These are phyloP conservation scores for Starmera amethionina DNA, from an alignment of 805 yeast genomes.

Conservation along the genomic window DNA sequence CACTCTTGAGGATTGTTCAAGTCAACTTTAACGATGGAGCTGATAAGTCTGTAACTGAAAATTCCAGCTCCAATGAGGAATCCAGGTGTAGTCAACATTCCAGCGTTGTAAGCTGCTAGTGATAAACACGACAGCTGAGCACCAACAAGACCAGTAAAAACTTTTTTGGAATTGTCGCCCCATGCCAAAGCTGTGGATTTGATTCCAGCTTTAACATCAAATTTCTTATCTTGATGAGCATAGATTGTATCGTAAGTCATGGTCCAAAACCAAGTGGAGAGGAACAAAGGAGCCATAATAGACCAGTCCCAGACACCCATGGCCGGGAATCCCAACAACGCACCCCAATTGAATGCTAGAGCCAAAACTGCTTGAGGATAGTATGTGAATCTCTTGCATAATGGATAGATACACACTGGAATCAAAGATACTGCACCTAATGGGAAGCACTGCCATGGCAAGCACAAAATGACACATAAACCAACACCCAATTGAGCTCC, in stretches of 20 bases:
- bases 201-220: slow-evolving; percentile 84
- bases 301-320: slow-evolving; percentile 75
- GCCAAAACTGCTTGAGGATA: slow-evolving; percentile 86
- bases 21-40: slow-evolving; percentile 65
- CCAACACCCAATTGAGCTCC: slow-evolving; percentile 72
- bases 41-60: slow-evolving; percentile 60
- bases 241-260: slow-evolving; percentile 94
- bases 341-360: slow-evolving; percentile 90
- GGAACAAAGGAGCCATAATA: slow-evolving; percentile 69
- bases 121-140: slow-evolving; percentile 59
- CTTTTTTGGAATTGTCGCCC: slow-evolving; percentile 71
- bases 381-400: slow-evolving; percentile 89
- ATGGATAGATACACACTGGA: slow-evolving; percentile 78
- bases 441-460: slow-evolving; percentile 76
- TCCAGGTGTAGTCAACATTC: slow-evolving; percentile 70
- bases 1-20: slow-evolving; percentile 74
- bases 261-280: slow-evolving; percentile 81
- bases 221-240: slow-evolving; percentile 93
- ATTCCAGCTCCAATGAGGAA: slow-evolving; percentile 56
- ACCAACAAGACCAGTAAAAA: slow-evolving; percentile 51
- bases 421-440: slow-evolving; percentile 76
- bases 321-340: slow-evolving; percentile 90
- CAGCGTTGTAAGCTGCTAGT: slow-evolving; percentile 62
- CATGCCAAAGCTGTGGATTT: slow-evolving; percentile 94
- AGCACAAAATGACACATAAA: slow-evolving; percentile 52